Conservation (phyloP, 169 alveolate species). For the Plasmodium coatneyi region DNA sequence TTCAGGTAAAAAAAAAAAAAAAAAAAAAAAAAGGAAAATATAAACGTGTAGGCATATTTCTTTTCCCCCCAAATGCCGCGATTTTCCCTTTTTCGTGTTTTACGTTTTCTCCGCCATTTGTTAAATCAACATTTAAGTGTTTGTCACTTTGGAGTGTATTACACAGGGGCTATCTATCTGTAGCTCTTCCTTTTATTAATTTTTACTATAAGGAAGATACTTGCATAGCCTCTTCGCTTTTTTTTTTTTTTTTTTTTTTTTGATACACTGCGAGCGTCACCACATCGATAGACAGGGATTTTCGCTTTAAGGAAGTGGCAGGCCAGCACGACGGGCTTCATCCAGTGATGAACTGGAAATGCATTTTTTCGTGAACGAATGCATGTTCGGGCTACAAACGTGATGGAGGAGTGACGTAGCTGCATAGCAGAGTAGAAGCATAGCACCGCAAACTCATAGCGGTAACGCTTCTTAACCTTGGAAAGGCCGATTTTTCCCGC, state of each 20-base stretch:
- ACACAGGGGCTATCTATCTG: background rate
- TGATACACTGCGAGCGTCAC: constrained; percentile 11
- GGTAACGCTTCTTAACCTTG: background rate
- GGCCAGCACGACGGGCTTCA: background rate
- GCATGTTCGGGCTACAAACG: background rate
- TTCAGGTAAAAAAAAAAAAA: constrained; percentile 2
- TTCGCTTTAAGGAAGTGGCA: background rate
- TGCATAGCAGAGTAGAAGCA: background rate
- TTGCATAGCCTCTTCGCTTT: background rate
- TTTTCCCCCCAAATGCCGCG: background rate
- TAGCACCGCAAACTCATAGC: background rate
- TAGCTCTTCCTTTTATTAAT: background rate
- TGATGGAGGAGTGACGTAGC: background rate
- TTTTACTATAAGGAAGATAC: background rate
- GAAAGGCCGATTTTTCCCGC: background rate
- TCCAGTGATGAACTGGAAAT: background rate
- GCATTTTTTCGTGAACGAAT: background rate
- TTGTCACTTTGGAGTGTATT: background rate
- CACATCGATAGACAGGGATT: constrained; percentile 42
- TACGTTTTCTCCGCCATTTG: background rate
- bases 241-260: background rate
- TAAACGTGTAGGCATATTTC: background rate
- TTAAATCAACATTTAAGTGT: background rate
- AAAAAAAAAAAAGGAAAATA: background rate
- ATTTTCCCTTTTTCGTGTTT: background rate